Evolutionary conservation across 331 rosid species (phyloP), one percentile per base, ranked within the genome.

Genomic region (Stylosanthes scabra): DNA sequence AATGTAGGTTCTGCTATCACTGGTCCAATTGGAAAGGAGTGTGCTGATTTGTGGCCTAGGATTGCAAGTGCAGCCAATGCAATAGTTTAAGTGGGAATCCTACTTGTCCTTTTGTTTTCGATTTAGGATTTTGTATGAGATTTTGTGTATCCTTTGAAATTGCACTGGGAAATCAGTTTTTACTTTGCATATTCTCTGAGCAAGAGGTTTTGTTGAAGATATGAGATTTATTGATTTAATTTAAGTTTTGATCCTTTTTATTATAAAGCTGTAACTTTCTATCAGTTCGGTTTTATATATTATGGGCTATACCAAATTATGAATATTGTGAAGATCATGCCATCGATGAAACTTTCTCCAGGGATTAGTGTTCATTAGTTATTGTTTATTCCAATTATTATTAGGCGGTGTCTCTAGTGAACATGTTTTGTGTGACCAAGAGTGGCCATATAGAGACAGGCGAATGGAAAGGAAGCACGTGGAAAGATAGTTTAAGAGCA

Each of bases 21-120:
- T n/a, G 97, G 96, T 9, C 96, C 97, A 11, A 92, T 92, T 0
- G 97, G 92, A 0, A 89, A 92, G 82, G 96, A 92, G 65, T 92
- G 97, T 7, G 96, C 97, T 4, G 97, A 92, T 85, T 82, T 92
- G 40, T 91, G 97, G 97, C 97, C 97, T 0, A 91, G 96, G 68
- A 91, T 91, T 75, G 97, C 97, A 0, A 91, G 96, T 85, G 97
- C 97, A 8, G 97, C 97, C 49, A 89, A 92, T 25, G 97, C 96
- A 0, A 88, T 89, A 12, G 97, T 86, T 29, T 92, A 75, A 87
- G 80, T 63, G 51, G 45, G 28, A 59, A 13, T 42, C 47, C 29
- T 72, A 31, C n/a, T 69, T 15, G 15, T 71, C 25, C 41, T 2
- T 5, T 42, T 50, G 8, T 62, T 70, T 68, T 63, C 65, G 25